These are phyloP conservation scores for Nicotiana obtusifolia DNA, from an alignment of 257 asterid genomes.

Conservation along the genomic window DNA sequence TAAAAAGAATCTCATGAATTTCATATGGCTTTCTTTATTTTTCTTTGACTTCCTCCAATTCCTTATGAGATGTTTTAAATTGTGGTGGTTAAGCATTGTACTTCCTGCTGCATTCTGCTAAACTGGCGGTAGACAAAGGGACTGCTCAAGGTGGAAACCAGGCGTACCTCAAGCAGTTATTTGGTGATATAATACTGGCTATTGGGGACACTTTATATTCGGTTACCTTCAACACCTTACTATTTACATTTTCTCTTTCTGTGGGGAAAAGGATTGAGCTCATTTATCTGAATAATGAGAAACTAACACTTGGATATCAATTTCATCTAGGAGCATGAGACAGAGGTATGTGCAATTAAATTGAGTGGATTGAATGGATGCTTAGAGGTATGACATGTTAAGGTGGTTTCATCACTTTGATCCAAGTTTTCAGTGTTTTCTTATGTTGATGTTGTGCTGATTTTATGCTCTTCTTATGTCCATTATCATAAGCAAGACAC, in stretches of 20 bases:
- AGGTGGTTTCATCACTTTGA: neutral
- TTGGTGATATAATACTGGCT: constrained; percentile 60
- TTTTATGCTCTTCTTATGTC: no score
- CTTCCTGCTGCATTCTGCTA: constrained; percentile 75
- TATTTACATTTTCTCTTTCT: neutral
- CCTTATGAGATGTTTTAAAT: constrained; percentile 28
- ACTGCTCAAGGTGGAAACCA: constrained; percentile 72
- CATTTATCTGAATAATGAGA: neutral
- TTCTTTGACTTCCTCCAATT: neutral
- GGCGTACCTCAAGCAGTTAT: constrained; percentile 63
- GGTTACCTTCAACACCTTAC: constrained; percentile 27
- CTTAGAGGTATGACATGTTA: no score
- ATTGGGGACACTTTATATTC: constrained; percentile 72
- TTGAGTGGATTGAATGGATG: neutral
- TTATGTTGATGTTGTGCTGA: no score
- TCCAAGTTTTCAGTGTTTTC: neutral
- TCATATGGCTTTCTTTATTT: neutral
- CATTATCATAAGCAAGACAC: no score
- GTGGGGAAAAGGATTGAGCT: no score
- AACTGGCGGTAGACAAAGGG: constrained; percentile 79
- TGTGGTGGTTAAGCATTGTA: constrained; percentile 67
- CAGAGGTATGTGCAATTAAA: no score
- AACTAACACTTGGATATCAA: no score
- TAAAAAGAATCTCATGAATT: constrained; percentile 33
- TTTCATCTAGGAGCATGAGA: no score